Conservation (phyloP, 306 rosid genomes). For the Inga leiocalycina region DNA sequence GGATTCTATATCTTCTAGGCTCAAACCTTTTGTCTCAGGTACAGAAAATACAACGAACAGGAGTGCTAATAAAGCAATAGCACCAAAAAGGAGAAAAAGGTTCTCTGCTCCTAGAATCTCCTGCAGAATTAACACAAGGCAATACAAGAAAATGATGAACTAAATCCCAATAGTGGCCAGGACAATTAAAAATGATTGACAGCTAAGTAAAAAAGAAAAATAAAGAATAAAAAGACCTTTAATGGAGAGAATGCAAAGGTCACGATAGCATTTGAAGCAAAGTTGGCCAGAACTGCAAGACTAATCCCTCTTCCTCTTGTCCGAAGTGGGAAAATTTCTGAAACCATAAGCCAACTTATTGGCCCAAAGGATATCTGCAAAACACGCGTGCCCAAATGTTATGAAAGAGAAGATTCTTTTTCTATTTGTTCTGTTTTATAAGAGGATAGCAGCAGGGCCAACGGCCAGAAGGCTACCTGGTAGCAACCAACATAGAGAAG, state of each 20-base stretch:
- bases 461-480: conserved; percentile 62
- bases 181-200: conserved; percentile 18
- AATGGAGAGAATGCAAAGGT: conserved; percentile 90
- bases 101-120: conserved; percentile 92
- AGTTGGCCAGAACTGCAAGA: conserved; percentile 93
- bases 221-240: conserved; percentile 51
- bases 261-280: conserved; percentile 86
- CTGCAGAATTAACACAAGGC: conserved; percentile 50
- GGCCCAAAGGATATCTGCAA: conserved; percentile 98
- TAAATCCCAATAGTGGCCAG: conserved; percentile 16
- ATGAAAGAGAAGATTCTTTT: not conserved
- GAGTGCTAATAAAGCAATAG: conserved; percentile 71
- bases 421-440: not conserved
- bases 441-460: conserved; percentile 21
- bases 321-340: conserved; percentile 87
- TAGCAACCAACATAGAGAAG: conserved; percentile 97
- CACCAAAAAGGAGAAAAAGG: conserved; percentile 91
- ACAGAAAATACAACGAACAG: conserved; percentile 62
- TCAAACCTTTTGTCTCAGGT: conserved; percentile 97
- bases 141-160: conserved; percentile 23
- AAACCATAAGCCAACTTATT: conserved; percentile 98
- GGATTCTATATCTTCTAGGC: conserved; percentile 92
- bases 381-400: not conserved
- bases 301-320: conserved; percentile 97
- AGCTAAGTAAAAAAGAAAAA: conserved; percentile 4